Base-by-base conservation (phyloP, 2,329 filamentous ascomycete genomes). In the Ophiocordyceps camponoti-saundersi region DNA sequence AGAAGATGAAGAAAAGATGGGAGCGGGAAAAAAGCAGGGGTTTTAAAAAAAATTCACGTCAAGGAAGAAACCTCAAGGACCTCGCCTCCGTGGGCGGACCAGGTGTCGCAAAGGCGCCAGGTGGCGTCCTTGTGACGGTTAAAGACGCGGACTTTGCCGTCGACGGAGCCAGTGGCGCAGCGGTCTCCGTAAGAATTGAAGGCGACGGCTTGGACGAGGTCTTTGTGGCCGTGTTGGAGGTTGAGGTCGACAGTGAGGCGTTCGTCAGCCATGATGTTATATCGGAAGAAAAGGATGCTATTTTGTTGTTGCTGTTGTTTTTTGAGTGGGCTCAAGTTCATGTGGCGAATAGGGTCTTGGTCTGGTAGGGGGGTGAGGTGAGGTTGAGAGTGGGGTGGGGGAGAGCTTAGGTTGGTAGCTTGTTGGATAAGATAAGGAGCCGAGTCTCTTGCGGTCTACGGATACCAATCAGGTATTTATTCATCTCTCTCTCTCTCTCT, bases 181-280 rank as follows among this genome's bases (percentile, higher is more conserved):
- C 89, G 85, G 56, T 87, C 89, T 55, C 89, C 90, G 62, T 94
- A 94, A 53, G 80, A 81, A 64, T 95, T 95, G 73, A 93, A 94
- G 53, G 86, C 82, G 50, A 90, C 80, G 47, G 86, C 82, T 53
- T 89, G 80, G 46, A 93, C 84, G 42, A 92, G 73, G 61, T 93
- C 85, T 57, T 79, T 77, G 64, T 89, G 83, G 55, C 81, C 81
- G 61, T 87, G 80, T 50, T 80, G 75, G 56, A 86, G 75, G 54
- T 84, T 77, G 51, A 73, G 64, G 49, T 77, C 71, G 53, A 78
- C 75, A 44, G 63, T 61, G 23, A 66, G 61, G 55, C 65, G 67
- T 51, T 73, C 71, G 50, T 72, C 68, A 10, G 26, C 26, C 26
- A 29, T 26, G 23, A 26, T 26, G 48, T 53, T 53, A 26, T 26